Evolutionary conservation across 768 basidiomycete genomes (phyloP), one percentile per base, ranked within the genome.

Genomic region (Fistulinella prunicolor): DNA sequence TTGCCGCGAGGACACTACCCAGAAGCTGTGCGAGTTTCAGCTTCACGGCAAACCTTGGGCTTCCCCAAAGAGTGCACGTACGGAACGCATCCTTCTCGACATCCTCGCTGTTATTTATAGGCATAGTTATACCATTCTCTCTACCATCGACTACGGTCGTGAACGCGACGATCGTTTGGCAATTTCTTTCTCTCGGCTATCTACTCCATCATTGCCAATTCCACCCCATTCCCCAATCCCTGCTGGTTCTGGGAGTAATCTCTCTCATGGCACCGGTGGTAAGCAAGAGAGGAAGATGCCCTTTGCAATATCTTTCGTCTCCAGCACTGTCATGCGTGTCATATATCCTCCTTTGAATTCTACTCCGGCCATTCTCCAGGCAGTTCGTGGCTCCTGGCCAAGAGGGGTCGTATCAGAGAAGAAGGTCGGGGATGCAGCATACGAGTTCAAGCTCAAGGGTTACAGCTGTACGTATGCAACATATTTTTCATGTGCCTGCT

Each of bases 361-460:
- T 28, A 89, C 88, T 7, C 87, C 87, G 9, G 87, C 87, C 45
- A 87, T 89, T 46, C 72, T 89, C n/a, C 83, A 86, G 60, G 84
- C 86, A 16, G 85, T 89, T 17, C 77, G 87, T 47, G 78, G 74
- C 19, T 79, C 88, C 28, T 89, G 87, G 88, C 87, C 87, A 16
- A 76, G 86, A 55, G 88, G 87, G 16, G 85, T 89, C 9, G 79
- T 85, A 8, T 81, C 82, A 1, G 87, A 89, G 65, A 86, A 82
- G 72, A 89, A 85, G 57, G 73, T 88, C 2, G 83, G 78, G 4
- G 80, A 84, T 22, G 79, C 79, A 47, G 79, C 81, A 7, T 89
- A 80, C 61, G 87, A 89, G 63, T 89, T 89, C 69, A 89, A 86
- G 65, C 71, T 89, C 43, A 87, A 86, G 58, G 88, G 87, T 20